phyloP scores from a whole-genome alignment of 1,284 basidiomycete genomes.

The Moniliella sp. region DNA sequence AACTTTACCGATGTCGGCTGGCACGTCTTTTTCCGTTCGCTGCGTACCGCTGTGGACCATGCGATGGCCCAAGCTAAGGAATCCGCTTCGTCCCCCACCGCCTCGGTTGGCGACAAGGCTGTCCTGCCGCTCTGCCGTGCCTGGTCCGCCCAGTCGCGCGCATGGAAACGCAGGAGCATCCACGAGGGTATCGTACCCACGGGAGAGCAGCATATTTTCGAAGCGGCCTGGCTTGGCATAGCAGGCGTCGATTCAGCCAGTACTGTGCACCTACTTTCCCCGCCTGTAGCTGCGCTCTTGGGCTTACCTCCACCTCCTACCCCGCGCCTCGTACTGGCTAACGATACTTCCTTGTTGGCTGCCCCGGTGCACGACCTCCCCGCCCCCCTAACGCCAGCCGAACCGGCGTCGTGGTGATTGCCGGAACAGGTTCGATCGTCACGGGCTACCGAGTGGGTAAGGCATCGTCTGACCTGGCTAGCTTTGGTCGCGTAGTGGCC shows the following conservation, averaged over 20 bases:
- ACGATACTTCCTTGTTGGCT: conserved; percentile 12
- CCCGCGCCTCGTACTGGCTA: conserved; percentile 8
- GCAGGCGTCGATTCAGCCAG: conserved; percentile 8
- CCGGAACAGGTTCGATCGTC: conserved; percentile 19
- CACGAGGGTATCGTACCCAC: background rate
- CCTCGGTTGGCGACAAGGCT: background rate
- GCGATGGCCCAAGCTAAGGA: conserved; percentile 2
- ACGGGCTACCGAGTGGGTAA: conserved; percentile 4
- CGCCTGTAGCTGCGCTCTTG: conserved; percentile 3
- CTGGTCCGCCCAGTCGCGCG: background rate
- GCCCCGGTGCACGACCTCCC: conserved; percentile 5
- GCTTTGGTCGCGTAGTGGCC: conserved; percentile 7
- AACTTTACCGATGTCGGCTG: conserved; percentile 8
- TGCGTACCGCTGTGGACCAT: conserved; percentile 3
- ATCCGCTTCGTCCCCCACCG: background rate
- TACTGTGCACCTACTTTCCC: conserved; percentile 4
- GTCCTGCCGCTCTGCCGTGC: background rate
- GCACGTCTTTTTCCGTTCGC: conserved; percentile 3
- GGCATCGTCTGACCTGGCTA: conserved; percentile 3
- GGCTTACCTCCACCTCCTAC: conserved; percentile 2
- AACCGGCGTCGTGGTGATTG: conserved; percentile 12
- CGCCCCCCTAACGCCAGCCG: background rate
- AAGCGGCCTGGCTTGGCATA: conserved; percentile 15
- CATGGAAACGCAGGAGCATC: background rate
- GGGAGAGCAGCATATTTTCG: background rate